A percentile compares a stretch with the other conserved stretches of the same genome.
Evolutionary conservation across 164 flowering plant genomes (phyloP).

Genomic region (Berberis vulgaris): DNA sequence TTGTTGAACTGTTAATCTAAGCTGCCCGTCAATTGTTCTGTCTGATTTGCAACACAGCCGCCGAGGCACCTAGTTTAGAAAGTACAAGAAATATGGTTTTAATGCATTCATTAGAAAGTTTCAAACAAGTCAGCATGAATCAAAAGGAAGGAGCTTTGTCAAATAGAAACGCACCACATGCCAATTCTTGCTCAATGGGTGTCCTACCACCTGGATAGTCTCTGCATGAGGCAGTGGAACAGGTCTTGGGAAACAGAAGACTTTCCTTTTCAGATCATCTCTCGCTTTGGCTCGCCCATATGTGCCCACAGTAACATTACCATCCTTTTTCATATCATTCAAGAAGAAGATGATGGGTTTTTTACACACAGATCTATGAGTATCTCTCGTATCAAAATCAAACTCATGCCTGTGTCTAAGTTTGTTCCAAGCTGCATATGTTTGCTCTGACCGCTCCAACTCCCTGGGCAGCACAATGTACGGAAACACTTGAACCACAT

Average conservation of each 20-base stretch:
- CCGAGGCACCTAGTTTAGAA: constrained; percentile 34
- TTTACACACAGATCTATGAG: constrained; percentile 39
- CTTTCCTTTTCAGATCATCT: constrained; percentile 42
- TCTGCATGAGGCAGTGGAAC: constrained; percentile 34
- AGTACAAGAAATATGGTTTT: not conserved
- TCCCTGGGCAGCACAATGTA: constrained; percentile 45
- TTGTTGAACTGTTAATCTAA: constrained; percentile 36
- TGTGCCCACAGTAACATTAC: constrained; percentile 35
- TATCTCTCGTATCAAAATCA: constrained; percentile 46
- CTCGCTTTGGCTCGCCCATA: constrained; percentile 29
- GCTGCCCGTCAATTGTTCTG: constrained; percentile 23
- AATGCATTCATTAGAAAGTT: not conserved
- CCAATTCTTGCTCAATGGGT: constrained; percentile 43
- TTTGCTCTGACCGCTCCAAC: constrained; percentile 47
- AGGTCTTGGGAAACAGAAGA: constrained; percentile 45
- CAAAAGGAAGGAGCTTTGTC: not conserved
- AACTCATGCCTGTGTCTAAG: constrained; percentile 34
- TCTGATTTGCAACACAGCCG: constrained; percentile 43
- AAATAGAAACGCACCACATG: constrained; percentile 34
- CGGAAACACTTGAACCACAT: constrained; percentile 57
- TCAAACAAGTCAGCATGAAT: not conserved
- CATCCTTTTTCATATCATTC: constrained; percentile 31
- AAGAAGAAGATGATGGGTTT: constrained; percentile 47
- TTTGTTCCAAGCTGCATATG: constrained; percentile 56
- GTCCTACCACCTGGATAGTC: constrained; percentile 31